These are phyloP conservation scores for Penicillium sp. DNA, from an alignment of 2,329 filamentous ascomycete species.

Conservation along the genomic window DNA sequence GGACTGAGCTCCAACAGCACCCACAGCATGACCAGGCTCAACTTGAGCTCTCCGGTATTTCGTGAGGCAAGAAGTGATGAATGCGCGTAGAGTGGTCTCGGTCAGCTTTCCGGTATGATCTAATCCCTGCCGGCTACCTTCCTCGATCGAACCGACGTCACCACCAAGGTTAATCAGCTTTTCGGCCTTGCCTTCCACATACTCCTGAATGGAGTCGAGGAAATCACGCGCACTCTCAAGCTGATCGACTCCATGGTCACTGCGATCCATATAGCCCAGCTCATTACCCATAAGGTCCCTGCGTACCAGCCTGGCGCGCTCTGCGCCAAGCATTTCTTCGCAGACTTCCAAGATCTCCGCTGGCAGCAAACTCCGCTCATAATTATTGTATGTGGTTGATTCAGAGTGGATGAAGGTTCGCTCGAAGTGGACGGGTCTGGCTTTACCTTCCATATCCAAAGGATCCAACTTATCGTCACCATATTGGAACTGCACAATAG, in stretches of 20 bases:
- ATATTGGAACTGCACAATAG: slow-evolving; percentile 95
- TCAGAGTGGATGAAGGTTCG: slow-evolving; percentile 82
- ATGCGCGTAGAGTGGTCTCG: slow-evolving; percentile 67
- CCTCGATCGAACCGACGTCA: slow-evolving; percentile 30
- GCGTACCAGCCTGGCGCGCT: slow-evolving; percentile 65
- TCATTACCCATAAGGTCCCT: slow-evolving; percentile 62
- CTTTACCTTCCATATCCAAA: slow-evolving; percentile 94
- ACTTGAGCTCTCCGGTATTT: slow-evolving; percentile 92
- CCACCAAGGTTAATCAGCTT: slow-evolving; percentile 53
- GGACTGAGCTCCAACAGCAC: slow-evolving; percentile 93
- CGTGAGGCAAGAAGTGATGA: slow-evolving; percentile 77
- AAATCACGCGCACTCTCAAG: slow-evolving; percentile 82
- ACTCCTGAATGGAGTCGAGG: slow-evolving; percentile 72
- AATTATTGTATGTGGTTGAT: slow-evolving; percentile 76
- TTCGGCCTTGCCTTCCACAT: slow-evolving; percentile 64
- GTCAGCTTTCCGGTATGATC: slow-evolving; percentile 86
- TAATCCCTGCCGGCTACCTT: slow-evolving; percentile 38
- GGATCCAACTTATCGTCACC: slow-evolving; percentile 95
- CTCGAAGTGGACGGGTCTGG: slow-evolving; percentile 87
- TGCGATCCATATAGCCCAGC: slow-evolving; percentile 69
- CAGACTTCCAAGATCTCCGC: slow-evolving; percentile 71
- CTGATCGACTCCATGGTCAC: slow-evolving; percentile 69
- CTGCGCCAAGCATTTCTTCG: slow-evolving; percentile 64
- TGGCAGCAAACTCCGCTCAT: slow-evolving; percentile 70
- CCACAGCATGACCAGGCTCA: slow-evolving; percentile 92